Percentiles rank a stretch among this genome's conserved stretches.
These are phyloP conservation scores for Mortierella sp. DNA, from an alignment of 371 early-diverging fungal genomes.

Conservation along the genomic window DNA sequence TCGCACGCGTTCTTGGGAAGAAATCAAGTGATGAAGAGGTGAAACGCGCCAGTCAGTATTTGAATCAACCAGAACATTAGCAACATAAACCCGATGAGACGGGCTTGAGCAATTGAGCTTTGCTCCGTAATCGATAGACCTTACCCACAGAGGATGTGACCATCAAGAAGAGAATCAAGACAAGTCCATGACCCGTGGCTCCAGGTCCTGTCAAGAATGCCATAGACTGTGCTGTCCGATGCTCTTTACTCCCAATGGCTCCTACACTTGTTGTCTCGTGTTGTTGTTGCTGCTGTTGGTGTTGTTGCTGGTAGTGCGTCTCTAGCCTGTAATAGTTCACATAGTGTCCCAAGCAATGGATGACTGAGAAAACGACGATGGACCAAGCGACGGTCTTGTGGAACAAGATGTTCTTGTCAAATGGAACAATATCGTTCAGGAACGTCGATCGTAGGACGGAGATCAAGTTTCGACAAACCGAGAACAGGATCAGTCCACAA, in stretches of 20 bases:
- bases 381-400: conserved; percentile 83
- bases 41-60: no score
- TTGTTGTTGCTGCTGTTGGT: conserved; percentile 20
- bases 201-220: conserved; percentile 78
- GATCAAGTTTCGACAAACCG: conserved; percentile 83
- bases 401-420: conserved; percentile 83
- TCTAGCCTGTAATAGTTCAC: conserved; percentile 72
- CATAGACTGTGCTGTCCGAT: conserved; percentile 35
- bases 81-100: no score
- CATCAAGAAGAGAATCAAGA: conserved; percentile 78
- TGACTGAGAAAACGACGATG: conserved; percentile 74
- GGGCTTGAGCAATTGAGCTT: no score
- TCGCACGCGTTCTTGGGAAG: conserved; percentile 59
- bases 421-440: conserved; percentile 76
- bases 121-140: no score
- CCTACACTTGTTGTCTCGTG: conserved; percentile 3
- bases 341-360: conserved; percentile 79
- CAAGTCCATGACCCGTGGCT: conserved; percentile 79
- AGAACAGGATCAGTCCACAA: conserved; percentile 79
- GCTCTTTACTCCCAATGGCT: neutral
- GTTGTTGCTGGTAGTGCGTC: neutral
- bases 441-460: conserved; percentile 76
- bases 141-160: conserved; percentile 68
- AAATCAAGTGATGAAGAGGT: no score
- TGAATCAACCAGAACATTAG: no score